Evolutionary conservation across 176 grass and related monocot species (phyloP), one percentile per base, ranked within the genome.

Genomic region (Pontederia crassipes): DNA sequence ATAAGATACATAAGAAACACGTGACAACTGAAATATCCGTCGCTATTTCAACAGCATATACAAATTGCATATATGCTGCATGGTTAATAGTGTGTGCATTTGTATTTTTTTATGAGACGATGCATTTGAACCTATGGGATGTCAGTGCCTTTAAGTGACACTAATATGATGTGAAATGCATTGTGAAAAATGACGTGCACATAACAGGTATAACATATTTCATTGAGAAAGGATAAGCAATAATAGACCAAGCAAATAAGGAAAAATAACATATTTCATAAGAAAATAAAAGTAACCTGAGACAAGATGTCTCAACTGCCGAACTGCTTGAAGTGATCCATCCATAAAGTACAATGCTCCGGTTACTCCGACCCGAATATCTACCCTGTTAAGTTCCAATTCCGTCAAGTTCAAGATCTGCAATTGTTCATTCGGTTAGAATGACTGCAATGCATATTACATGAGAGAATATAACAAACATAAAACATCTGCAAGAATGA

Each of bases 391-490:
- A 63, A 97, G 93, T 72, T 97, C 93, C 74, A 91, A 52, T 70
- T 97, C 93, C 14, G 93, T 92, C 81, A 97, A 97, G 85, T 97
- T 97, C 61, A 97, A 72, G 69, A 97, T 85, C 93, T 97, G 93
- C 69, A 76, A 72, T 53, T 55, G 57, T 51, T 66, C 26, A 55
- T 16, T 46, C 48, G 16, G 71, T 64, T 12, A 64, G 71, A 73
- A 73, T 55, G 27, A 28, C 18, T 45, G 28, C 62, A 27, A 55
- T 60, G 9, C 61, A 47, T 27, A 52, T 32, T 57, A 2, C 8
- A 48, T 28, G 17, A 24, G 14, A 24, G 20, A 24, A 24, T 24
- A 24, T 24, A 24, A 24, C 20, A 24, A 24, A 24, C 20, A 24
- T 24, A 24, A 24, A 24, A 24, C 20, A 24, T 24, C 11, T 15